Evolutionary conservation across 805 yeast species (phyloP).

Genomic region (Nakazawaea ambrosiae): DNA sequence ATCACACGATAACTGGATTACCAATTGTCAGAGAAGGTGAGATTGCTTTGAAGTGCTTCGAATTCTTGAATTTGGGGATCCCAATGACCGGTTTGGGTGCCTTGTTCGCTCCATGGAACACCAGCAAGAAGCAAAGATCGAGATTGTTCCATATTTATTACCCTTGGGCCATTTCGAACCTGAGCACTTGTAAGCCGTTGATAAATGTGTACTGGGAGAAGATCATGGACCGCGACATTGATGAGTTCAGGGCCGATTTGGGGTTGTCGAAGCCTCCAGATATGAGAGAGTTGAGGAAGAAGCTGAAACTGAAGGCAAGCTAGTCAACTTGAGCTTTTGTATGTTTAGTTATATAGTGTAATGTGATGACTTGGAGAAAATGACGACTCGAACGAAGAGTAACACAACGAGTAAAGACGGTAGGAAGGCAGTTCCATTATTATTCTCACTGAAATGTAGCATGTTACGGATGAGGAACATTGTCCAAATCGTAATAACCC

Average conservation of each 20-base stretch:
- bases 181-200: constrained; percentile 65
- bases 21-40: constrained; percentile 97
- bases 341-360: too few relatives aligned
- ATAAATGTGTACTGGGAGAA: constrained; percentile 93
- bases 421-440: too few relatives aligned
- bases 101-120: constrained; percentile 74
- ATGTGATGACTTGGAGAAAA: too few relatives aligned
- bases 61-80: constrained; percentile 83
- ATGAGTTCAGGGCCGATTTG: constrained; percentile 62
- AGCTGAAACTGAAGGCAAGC: constrained; percentile 20
- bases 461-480: too few relatives aligned
- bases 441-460: too few relatives aligned
- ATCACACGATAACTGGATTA: constrained; percentile 84
- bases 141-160: constrained; percentile 64
- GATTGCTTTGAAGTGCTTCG: constrained; percentile 86
- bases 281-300: constrained; percentile 55
- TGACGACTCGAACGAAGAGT: too few relatives aligned
- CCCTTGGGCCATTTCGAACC: constrained; percentile 82
- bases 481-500: too few relatives aligned
- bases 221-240: constrained; percentile 60
- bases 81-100: constrained; percentile 97
- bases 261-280: constrained; percentile 78
- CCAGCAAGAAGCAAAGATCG: constrained; percentile 41
- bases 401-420: too few relatives aligned
- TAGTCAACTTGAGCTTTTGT: neutral